Conservation (phyloP, 148 eudicot genomes). For the Rhododendron williamsianum region DNA sequence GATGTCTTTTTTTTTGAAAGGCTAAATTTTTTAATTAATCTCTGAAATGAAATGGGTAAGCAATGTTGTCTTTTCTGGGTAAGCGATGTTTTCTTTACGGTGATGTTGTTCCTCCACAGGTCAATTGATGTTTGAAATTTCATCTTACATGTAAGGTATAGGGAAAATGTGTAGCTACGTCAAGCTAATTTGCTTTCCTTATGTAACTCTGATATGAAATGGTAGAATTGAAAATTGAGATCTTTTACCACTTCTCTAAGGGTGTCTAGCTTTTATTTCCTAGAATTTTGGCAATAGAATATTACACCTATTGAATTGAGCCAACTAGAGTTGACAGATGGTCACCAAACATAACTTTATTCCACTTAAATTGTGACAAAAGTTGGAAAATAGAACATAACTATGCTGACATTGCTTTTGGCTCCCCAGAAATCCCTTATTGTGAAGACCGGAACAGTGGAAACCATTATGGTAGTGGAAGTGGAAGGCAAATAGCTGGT, state of each 20-base stretch:
- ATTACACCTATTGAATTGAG: not conserved
- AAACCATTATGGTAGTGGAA: conserved; percentile 40
- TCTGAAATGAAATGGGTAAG: too few relatives aligned
- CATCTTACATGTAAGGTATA: not conserved
- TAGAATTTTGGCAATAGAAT: not conserved
- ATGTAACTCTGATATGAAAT: not conserved
- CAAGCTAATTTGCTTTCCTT: not conserved
- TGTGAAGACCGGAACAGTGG: conserved; percentile 31
- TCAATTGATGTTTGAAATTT: not conserved
- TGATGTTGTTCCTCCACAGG: not conserved
- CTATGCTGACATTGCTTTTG: not conserved
- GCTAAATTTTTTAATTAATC: too few relatives aligned
- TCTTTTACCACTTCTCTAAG: not conserved
- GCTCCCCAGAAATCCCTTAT: conserved; percentile 10
- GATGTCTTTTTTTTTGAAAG: not conserved
- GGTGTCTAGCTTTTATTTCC: not conserved
- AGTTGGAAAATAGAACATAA: not conserved
- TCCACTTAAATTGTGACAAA: not conserved
- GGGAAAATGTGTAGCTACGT: not conserved
- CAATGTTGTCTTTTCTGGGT: not conserved
- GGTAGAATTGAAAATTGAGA: not conserved
- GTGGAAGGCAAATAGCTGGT: conserved; percentile 39
- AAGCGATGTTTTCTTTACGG: not conserved
- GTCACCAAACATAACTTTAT: not conserved
- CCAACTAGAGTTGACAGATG: not conserved